A percentile compares a stretch with the other conserved stretches of the same genome.
phyloP scores from a whole-genome alignment of 768 basidiomycete species.

The Gymnopilus junonius region DNA sequence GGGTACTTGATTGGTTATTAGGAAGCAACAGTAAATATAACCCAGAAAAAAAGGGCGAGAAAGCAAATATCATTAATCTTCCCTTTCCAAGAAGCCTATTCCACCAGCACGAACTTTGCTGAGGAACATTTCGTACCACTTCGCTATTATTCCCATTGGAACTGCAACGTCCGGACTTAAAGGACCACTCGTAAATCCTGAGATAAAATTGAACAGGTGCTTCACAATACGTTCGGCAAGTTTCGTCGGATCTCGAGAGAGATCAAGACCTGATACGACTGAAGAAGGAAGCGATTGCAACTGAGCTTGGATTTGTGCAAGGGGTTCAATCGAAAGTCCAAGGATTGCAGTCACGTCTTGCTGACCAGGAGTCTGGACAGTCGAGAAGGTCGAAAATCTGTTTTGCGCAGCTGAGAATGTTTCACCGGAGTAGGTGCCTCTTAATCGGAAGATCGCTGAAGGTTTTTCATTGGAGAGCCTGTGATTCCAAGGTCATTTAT shows the following conservation, averaged over 20 bases:
- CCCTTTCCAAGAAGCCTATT: slow-evolving; percentile 62
- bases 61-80: slow-evolving; percentile 26
- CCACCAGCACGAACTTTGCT: slow-evolving; percentile 63
- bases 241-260: slow-evolving; percentile 49
- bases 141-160: slow-evolving; percentile 64
- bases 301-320: slow-evolving; percentile 63
- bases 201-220: slow-evolving; percentile 76
- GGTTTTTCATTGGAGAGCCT: slow-evolving; percentile 93
- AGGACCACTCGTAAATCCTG: slow-evolving; percentile 58
- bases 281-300: slow-evolving; percentile 48
- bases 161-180: slow-evolving; percentile 56
- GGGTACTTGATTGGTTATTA: not conserved
- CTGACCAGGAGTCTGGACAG: slow-evolving; percentile 37
- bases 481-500: not conserved
- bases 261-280: slow-evolving; percentile 23
- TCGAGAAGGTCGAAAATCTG: slow-evolving; percentile 39
- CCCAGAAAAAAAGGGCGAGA: not conserved
- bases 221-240: slow-evolving; percentile 74
- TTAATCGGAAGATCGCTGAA: slow-evolving; percentile 85
- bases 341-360: slow-evolving; percentile 71
- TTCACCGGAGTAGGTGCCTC: slow-evolving; percentile 51
- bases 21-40: not conserved
- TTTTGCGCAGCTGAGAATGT: slow-evolving; percentile 43
- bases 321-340: slow-evolving; percentile 81
- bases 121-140: slow-evolving; percentile 75